Evolutionary conservation across 2,329 filamentous ascomycete genomes (phyloP).

Genomic region (Colletotrichum musicola): DNA sequence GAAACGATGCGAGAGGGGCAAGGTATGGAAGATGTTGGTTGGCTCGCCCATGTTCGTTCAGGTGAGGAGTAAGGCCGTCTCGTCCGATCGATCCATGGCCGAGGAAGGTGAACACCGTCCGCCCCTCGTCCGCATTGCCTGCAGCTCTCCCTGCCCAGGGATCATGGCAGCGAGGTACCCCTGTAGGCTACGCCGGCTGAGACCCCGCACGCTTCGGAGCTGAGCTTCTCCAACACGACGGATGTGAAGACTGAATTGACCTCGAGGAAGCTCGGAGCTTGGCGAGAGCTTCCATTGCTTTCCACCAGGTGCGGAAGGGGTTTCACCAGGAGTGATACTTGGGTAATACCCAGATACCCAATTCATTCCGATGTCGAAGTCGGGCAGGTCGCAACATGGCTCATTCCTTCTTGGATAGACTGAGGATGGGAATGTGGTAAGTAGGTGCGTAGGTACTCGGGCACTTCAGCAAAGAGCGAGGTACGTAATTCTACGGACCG

Average conservation of each 20-base stretch:
- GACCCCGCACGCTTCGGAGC: slow-evolving; percentile 24
- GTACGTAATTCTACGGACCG: no score
- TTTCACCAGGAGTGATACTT: not conserved
- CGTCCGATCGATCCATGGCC: slow-evolving; percentile 14
- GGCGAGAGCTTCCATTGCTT: slow-evolving; percentile 4
- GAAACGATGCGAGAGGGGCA: slow-evolving; percentile 5
- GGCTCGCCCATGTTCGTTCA: not conserved
- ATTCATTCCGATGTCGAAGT: no score
- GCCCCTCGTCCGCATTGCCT: slow-evolving; percentile 7
- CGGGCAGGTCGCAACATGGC: no score
- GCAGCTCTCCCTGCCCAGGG: slow-evolving; percentile 14
- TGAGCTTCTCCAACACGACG: slow-evolving; percentile 3
- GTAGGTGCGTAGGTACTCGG: no score
- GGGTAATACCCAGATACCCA: no score
- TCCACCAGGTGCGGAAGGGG: not conserved
- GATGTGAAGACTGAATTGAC: not conserved
- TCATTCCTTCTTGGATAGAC: no score
- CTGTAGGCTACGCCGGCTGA: slow-evolving; percentile 16
- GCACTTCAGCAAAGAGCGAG: no score
- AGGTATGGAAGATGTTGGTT: no score
- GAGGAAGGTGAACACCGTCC: slow-evolving; percentile 3
- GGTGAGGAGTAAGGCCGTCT: slow-evolving; percentile 17
- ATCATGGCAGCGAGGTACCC: slow-evolving; percentile 11
- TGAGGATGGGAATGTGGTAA: no score
- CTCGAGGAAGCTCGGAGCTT: not conserved